phyloP scores from a whole-genome alignment of 805 yeast species.

The Alloascoidea hylecoeti region DNA sequence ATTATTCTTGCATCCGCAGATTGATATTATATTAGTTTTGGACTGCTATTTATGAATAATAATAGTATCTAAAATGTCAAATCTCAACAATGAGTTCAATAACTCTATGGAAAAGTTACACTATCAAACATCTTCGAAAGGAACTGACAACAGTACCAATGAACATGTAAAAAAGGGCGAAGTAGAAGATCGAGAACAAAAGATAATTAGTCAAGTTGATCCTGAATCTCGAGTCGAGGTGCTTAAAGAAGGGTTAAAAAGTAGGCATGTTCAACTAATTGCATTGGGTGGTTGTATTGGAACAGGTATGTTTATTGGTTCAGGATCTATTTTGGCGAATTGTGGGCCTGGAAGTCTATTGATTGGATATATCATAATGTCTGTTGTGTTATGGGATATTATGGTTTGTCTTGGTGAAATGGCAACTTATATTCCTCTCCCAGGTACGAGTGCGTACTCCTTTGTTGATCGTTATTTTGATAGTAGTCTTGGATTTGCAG shows the following conservation, averaged over 20 bases:
- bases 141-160: too few relatives aligned
- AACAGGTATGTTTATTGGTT: constrained; percentile 69
- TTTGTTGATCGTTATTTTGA: constrained; percentile 47
- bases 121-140: too few relatives aligned
- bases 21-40: too few relatives aligned
- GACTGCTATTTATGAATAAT: too few relatives aligned
- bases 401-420: constrained; percentile 29
- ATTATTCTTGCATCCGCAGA: too few relatives aligned
- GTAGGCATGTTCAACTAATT: constrained; percentile 66
- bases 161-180: too few relatives aligned
- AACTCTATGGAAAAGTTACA: too few relatives aligned
- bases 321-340: constrained; percentile 41
- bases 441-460: constrained; percentile 51
- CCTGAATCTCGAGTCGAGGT: background rate
- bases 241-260: constrained; percentile 20
- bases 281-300: constrained; percentile 80
- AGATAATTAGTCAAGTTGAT: background rate
- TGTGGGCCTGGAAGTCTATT: constrained; percentile 69
- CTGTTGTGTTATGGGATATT: constrained; percentile 48
- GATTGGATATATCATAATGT: constrained; percentile 46
- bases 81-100: too few relatives aligned
- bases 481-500: constrained; percentile 44
- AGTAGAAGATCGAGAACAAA: background rate
- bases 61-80: too few relatives aligned
- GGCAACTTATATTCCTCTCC: constrained; percentile 22